A percentile compares a stretch with the other conserved stretches of the same genome.
Evolutionary conservation across 306 rosid genomes (phyloP).

Genomic region (Chamaecrista fasciculata): DNA sequence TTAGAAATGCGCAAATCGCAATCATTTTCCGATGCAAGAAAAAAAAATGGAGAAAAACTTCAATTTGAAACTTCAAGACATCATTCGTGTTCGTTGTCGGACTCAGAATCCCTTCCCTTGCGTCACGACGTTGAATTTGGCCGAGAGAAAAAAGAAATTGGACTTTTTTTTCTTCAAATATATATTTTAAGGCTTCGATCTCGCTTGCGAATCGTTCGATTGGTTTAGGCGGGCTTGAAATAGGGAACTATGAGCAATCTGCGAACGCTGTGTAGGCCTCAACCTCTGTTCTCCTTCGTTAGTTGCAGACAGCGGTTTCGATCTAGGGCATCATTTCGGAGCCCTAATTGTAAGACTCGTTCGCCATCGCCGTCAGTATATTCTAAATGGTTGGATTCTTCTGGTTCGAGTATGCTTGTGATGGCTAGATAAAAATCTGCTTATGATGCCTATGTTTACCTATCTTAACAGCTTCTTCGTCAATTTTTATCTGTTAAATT

Average conservation of each 20-base stretch:
- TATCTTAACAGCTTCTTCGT: constrained; percentile 23
- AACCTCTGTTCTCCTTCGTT: constrained; percentile 57
- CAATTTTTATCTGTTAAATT: constrained; percentile 11
- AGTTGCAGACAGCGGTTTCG: constrained; percentile 59
- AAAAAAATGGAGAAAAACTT: not conserved
- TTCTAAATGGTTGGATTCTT: constrained; percentile 43
- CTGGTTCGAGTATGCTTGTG: constrained; percentile 20
- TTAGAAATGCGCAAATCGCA: not conserved
- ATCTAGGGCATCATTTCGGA: constrained; percentile 50
- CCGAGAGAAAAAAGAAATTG: not conserved
- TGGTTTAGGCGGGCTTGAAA: constrained; percentile 13
- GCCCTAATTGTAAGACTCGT: constrained; percentile 47
- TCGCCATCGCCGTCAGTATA: constrained; percentile 32
- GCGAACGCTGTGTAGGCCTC: constrained; percentile 56
- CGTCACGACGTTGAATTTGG: constrained; percentile 29
- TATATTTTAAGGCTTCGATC: not conserved
- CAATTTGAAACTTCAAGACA: constrained; percentile 11
- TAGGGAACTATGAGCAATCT: constrained; percentile 57
- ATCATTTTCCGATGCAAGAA: not conserved
- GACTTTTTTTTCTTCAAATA: too few relatives aligned
- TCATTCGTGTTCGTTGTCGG: constrained; percentile 12
- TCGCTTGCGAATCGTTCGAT: not conserved
- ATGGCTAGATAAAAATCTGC: not conserved
- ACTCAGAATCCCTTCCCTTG: constrained; percentile 21
- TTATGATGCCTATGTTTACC: not conserved